A percentile compares a stretch with the other conserved stretches of the same genome.
These are phyloP conservation scores for Citrus sinensis DNA, from an alignment of 345 rosid species.

Conservation along the genomic window DVS_A1.0 CM039162.1:27064001-27064500, in stretches of 20 bases:
- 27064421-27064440: conserved; percentile 73
- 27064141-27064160: conserved; percentile 54
- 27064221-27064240: conserved; percentile 84
- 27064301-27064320: conserved; percentile 67
- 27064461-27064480: conserved; percentile 48
- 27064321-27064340: conserved; percentile 72
- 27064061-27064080: conserved; percentile 79
- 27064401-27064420: conserved; percentile 44
- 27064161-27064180: conserved; percentile 44
- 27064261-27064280: conserved; percentile 76
- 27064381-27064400: conserved; percentile 31
- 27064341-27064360: conserved; percentile 56
- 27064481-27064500: not conserved
- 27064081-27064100: conserved; percentile 58
- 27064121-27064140: conserved; percentile 62
- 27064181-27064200: conserved; percentile 51
- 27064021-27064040: conserved; percentile 63
- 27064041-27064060: conserved; percentile 73
- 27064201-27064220: conserved; percentile 76
- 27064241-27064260: conserved; percentile 55
- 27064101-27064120: conserved; percentile 76
- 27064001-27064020: conserved; percentile 81
- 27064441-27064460: conserved; percentile 72
- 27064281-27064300: conserved; percentile 53
- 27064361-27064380: conserved; percentile 31